Evolutionary conservation across 371 early-diverging fungal species (phyloP).

Genomic region (Rhizopus microsporus): DNA sequence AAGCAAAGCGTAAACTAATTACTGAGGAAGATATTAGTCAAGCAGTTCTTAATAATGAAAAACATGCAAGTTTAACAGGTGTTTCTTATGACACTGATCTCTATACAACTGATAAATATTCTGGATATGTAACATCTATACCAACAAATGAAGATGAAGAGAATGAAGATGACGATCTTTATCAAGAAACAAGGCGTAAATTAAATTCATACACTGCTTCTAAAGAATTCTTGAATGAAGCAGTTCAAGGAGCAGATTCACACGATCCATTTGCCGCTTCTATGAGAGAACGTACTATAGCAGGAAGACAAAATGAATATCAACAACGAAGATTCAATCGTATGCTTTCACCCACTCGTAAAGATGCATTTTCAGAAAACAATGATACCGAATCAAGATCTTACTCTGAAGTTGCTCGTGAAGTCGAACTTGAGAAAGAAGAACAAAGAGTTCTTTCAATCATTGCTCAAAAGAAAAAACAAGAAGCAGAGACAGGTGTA

Average conservation of each 20-base stretch:
- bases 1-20: slow-evolving; percentile 53
- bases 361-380: slow-evolving; percentile 76
- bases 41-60: slow-evolving; percentile 45
- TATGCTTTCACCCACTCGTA: slow-evolving; percentile 83
- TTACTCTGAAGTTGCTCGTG: slow-evolving; percentile 87
- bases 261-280: slow-evolving; percentile 74
- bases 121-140: slow-evolving; percentile 72
- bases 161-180: slow-evolving; percentile 52
- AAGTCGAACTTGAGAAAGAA: slow-evolving; percentile 85
- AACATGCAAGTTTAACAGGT: slow-evolving; percentile 56
- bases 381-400: slow-evolving; percentile 58
- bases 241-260: slow-evolving; percentile 54
- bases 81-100: slow-evolving; percentile 81
- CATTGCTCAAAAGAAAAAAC: slow-evolving; percentile 75
- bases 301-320: slow-evolving; percentile 89
- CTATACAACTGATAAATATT: slow-evolving; percentile 73
- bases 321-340: slow-evolving; percentile 79
- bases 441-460: slow-evolving; percentile 66
- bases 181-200: slow-evolving; percentile 49
- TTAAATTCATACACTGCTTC: slow-evolving; percentile 84
- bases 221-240: slow-evolving; percentile 71
- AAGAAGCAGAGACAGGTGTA: slow-evolving; percentile 49
- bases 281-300: slow-evolving; percentile 59
- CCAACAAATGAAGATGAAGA: slow-evolving; percentile 62
- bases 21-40: slow-evolving; percentile 45